Evolutionary conservation across 345 rosid species (phyloP), one percentile per base, ranked within the genome.

Genomic region (Luvunga scandens): DNA sequence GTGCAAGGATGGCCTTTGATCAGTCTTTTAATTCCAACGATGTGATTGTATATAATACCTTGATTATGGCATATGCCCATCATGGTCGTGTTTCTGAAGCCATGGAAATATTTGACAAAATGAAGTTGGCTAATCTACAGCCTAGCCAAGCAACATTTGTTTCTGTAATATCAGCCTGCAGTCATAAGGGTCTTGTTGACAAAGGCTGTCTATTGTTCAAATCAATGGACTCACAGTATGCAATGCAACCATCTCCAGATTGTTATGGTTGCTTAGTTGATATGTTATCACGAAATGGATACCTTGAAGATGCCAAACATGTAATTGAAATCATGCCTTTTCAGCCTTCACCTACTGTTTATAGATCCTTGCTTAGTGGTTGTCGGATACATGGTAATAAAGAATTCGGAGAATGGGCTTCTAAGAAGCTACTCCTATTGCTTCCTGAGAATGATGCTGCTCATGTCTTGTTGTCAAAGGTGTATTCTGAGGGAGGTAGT

Each of bases 281-380:
- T 80, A 82, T 86, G 89, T 60, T 84, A 36, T 82, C 89, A 5
- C 80, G 87, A 59, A 82, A 79, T 55, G 87, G 87, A 34, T 71
- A 22, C 69, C 80, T 84, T 71, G 77, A 78, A 66, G 77, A 75
- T 78, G 89, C 89, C 36, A 82, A 82, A 64, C 59, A 24, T 30
- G 50, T 82, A 31, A 82, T 86, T 42, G 84, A 86, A 64, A 22
- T 62, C 27, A 84, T 86, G 87, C 89, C 87, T 0, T 78, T 62
- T 78, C 77, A 81, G 65, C 81, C 84, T 75, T 78, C 86, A 82
- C 86, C 84, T 36, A 77, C 86, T n/a, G 38, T 86, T 59, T 81
- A 77, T 77, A 84, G 89, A 82, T 82, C 84, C 63, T 77, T 86
- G 78, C 83, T 86, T 28, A 86, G 84, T 82, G 89, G 89, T 64